Evolutionary conservation across 257 asterid species (phyloP), one percentile per base, ranked within the genome.

Genomic region (Penstemon eatonii): DNA sequence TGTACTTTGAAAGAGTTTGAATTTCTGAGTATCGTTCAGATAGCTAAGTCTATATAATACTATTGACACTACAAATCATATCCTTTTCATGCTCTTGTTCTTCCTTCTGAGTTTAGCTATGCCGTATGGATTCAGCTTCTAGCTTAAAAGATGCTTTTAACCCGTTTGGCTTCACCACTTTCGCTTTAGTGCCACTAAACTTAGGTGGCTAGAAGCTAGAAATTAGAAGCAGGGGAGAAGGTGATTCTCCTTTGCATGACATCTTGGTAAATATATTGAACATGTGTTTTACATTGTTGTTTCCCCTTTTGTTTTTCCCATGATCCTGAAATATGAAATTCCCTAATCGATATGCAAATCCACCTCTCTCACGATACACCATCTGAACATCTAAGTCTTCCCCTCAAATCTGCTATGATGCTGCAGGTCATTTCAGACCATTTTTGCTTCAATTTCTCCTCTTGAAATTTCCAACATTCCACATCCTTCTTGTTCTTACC

Each of bases 31-130:
- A 59, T 47, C 42, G 44, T 63, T 63, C 61, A 18, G 53, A 33
- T 52, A 46, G 59, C 37, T 67, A 19, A 41, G 12, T 58, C 45
- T 53, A 13, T 59, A 11, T 25, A 47, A 39, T 40, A 52, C 37
- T 37, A 68, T 5, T 61, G 4, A 38, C 39, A 73, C 53, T 45
- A 64, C 19, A 45, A 44, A 64, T 33, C 15, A 9, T 63, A 50
- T n/a, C 52, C 33, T 25, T 25, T 46, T 60, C 69, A 58, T 60
- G 44, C 74, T 63, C 49, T 10, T 33, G 61, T 19, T 41, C 5
- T 47, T 54, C n/a, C 47, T 36, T 45, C 38, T 53, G 63, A 12
- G 57, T 56, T 67, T 63, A 25, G 45, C 58, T 45, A 12, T 66
- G 63, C 42, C 37, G 7, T 56, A 9, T 64, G 6, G 61, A 25